Percentiles rank a stretch among this genome's conserved stretches.
These are phyloP conservation scores for Ascochyta koolunga DNA, from an alignment of 2,329 filamentous ascomycete species.

Conservation along the genomic window DNA sequence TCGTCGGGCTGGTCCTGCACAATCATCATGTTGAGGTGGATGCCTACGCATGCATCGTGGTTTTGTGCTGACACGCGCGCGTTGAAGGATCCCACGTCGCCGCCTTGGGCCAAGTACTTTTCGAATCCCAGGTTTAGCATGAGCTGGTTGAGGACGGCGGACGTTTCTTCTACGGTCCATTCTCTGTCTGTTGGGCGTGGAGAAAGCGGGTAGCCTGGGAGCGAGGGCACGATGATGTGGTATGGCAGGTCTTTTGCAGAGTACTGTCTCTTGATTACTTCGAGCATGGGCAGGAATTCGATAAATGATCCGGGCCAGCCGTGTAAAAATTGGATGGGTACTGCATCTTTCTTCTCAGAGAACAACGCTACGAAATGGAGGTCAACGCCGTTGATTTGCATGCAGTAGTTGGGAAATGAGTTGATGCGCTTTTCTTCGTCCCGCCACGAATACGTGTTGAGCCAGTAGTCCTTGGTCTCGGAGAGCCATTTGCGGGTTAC, in stretches of 20 bases:
- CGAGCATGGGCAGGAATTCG: conserved; percentile 63
- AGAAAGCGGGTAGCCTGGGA: conserved; percentile 63
- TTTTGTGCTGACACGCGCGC: conserved; percentile 48
- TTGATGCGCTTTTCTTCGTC: conserved; percentile 54
- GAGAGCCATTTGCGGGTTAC: conserved; percentile 45
- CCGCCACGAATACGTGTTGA: conserved; percentile 48
- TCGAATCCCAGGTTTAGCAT: conserved; percentile 63
- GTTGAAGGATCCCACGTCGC: conserved; percentile 60
- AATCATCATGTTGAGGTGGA: conserved; percentile 39
- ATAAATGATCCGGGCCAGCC: conserved; percentile 64
- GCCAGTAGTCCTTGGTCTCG: conserved; percentile 47
- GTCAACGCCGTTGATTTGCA: conserved; percentile 51
- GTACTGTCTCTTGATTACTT: conserved; percentile 56
- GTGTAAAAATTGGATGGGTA: conserved; percentile 61
- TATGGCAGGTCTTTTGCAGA: conserved; percentile 59
- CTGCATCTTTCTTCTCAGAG: conserved; percentile 58
- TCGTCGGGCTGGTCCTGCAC: conserved; percentile 20
- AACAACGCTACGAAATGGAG: conserved; percentile 64
- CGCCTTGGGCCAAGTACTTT: conserved; percentile 64
- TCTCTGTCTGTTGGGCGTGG: conserved; percentile 54
- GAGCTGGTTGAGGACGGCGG: conserved; percentile 57
- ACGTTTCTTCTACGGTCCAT: conserved; percentile 50
- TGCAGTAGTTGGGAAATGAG: conserved; percentile 59
- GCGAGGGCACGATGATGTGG: conserved; percentile 63
- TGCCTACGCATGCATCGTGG: conserved; percentile 56